phyloP scores from a whole-genome alignment of 2,329 filamentous ascomycete species.

The Niveomyces coronatus region DNA sequence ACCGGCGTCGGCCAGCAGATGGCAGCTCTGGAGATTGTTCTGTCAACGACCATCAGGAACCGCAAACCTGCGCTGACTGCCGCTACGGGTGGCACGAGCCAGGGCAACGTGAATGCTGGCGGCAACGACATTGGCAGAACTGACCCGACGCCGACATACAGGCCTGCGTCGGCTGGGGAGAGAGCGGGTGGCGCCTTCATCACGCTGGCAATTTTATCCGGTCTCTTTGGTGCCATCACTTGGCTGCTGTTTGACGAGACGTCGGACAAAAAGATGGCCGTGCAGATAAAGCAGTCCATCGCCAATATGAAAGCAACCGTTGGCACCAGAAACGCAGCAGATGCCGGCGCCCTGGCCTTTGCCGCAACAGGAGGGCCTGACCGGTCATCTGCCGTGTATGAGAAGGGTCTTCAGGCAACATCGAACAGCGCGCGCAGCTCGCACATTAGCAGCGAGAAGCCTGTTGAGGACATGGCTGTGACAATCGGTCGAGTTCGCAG shows the following conservation, averaged over 20 bases:
- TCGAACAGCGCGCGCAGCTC: constrained; percentile 14
- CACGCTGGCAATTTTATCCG: constrained; percentile 46
- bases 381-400: constrained; percentile 9
- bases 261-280: constrained; percentile 20
- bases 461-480: constrained; percentile 11
- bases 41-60: constrained; percentile 46
- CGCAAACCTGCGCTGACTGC: constrained; percentile 34
- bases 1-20: constrained; percentile 62
- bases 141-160: constrained; percentile 17
- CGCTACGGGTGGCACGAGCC: constrained; percentile 47
- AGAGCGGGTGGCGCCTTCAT: constrained; percentile 56
- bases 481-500: constrained; percentile 14
- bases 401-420: constrained; percentile 15
- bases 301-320: constrained; percentile 10
- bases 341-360: constrained; percentile 10
- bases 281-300: constrained; percentile 20
- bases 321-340: not conserved
- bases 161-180: constrained; percentile 43
- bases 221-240: constrained; percentile 41
- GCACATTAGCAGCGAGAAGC: constrained; percentile 13
- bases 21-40: constrained; percentile 54
- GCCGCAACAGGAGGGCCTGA: constrained; percentile 16
- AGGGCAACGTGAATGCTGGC: constrained; percentile 35
- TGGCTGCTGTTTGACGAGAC: constrained; percentile 42
- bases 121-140: constrained; percentile 35